A percentile compares a stretch with the other conserved stretches of the same genome.
These are phyloP conservation scores for Ambispora gerdemannii DNA, from an alignment of 192 early-diverging fungal species.

Conservation along the genomic window DNA sequence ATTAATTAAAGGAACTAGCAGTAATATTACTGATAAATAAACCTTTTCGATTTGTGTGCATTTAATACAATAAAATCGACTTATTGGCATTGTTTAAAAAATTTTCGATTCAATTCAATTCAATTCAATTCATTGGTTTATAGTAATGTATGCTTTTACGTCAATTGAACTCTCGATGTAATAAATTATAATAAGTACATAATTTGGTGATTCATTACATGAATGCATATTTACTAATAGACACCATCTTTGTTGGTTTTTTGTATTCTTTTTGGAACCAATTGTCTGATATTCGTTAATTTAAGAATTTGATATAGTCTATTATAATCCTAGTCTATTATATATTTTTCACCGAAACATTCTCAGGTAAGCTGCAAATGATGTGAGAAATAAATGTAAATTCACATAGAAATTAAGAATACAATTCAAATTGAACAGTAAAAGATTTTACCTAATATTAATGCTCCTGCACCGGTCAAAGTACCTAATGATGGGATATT, in stretches of 20 bases:
- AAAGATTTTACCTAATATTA: slow-evolving; percentile 56
- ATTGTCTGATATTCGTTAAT: too few relatives aligned
- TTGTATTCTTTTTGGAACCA: too few relatives aligned
- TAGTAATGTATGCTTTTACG: too few relatives aligned
- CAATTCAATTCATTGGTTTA: slow-evolving; percentile 9
- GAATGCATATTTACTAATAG: too few relatives aligned
- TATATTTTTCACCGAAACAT: slow-evolving; percentile 65
- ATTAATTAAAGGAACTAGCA: slow-evolving; percentile 26
- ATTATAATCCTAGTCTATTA: too few relatives aligned
- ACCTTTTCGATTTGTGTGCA: not conserved
- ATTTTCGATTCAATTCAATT: not conserved
- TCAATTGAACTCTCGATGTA: too few relatives aligned
- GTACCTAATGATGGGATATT: slow-evolving; percentile 45
- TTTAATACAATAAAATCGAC: not conserved
- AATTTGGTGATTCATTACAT: too few relatives aligned
- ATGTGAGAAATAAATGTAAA: not conserved
- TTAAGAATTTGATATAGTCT: too few relatives aligned
- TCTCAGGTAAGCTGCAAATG: slow-evolving; percentile 48
- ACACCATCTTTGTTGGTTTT: too few relatives aligned
- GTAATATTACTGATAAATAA: not conserved
- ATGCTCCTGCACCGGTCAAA: slow-evolving; percentile 78
- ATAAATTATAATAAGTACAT: too few relatives aligned
- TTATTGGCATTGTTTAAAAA: not conserved
- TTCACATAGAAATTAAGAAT: not conserved
- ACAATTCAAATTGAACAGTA: slow-evolving; percentile 4